These are phyloP conservation scores for Trametes coccinea DNA, from an alignment of 768 basidiomycete genomes.

Conservation along the genomic window DNA sequence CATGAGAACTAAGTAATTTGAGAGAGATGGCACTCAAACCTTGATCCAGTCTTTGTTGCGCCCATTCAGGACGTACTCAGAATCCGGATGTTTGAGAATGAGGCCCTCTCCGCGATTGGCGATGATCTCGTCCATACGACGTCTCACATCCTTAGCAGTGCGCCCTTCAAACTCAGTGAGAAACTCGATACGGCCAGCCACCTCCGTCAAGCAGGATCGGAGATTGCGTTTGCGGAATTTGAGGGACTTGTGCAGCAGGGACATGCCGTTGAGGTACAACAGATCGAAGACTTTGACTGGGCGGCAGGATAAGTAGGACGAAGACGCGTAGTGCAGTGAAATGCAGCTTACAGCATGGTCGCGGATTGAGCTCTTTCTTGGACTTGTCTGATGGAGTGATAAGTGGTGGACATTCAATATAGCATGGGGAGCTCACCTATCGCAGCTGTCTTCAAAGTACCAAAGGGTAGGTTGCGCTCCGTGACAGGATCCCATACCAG, in stretches of 20 bases:
- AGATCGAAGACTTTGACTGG: conserved; percentile 96
- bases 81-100: conserved; percentile 82
- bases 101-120: conserved; percentile 87
- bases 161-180: conserved; percentile 69
- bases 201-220: conserved; percentile 60
- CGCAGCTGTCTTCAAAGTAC: conserved; percentile 91
- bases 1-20: too few species aligned
- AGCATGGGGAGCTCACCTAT: conserved; percentile 51
- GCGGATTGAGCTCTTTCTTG: conserved; percentile 68
- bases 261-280: conserved; percentile 82
- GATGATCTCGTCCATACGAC: conserved; percentile 81
- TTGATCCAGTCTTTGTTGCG: conserved; percentile 95
- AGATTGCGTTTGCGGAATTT: conserved; percentile 80
- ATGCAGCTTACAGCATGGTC: conserved; percentile 79
- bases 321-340: not conserved
- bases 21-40: conserved; percentile 36
- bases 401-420: not conserved
- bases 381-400: conserved; percentile 54
- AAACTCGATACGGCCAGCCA: conserved; percentile 82
- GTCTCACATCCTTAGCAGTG: conserved; percentile 78
- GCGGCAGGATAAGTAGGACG: not conserved
- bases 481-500: conserved; percentile 95
- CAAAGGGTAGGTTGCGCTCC: conserved; percentile 88
- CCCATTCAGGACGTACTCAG: conserved; percentile 83
- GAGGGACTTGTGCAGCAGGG: conserved; percentile 70